Base-by-base conservation (phyloP, 208 protist genomes). In the Trypanosoma conorhini region DNA sequence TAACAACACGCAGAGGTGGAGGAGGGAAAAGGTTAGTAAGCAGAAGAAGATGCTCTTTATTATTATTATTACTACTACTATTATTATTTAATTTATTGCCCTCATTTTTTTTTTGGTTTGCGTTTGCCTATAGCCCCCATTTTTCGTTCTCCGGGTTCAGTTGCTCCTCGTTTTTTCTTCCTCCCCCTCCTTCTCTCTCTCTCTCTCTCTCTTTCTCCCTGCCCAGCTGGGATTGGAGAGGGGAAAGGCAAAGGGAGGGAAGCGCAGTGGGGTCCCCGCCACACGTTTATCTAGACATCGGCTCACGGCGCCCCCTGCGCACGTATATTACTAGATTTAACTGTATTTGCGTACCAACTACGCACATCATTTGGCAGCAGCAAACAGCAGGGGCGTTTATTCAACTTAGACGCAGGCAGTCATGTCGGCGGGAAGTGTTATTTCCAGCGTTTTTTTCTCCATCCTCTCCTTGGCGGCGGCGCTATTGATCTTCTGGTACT, bases 401-500 rank as follows among this genome's bases (percentile, higher is more conserved):
- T 21, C 26, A 35, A 35, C 28, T 35, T 46, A 13, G 13, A 46
- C 28, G 26, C 10, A 58, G 26, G 13, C 17, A 58, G 22, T 51
- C 31, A 91, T 93, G 86, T 64, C 76, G 1, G 57, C 31, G 12
- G 82, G 68, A 5, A 90, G 86, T 58, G 64, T 96, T 46, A 66
- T 67, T 19, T 70, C 82, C 56, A 83, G 81, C 46, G 77, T 93
- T 44, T 68, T 93, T 28, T 96, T 96, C 75, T 90, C 87, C 52
- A 72, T 85, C n/a, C 40, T 88, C 50, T 74, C 87, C 26, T 62
- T 94, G 17, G 62, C 62, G 38, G 82, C 78, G 44, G 79, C 72
- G 51, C 38, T 95, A 46, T 55, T 82, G 0, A 81, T 88, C 13
- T 93, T 94, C 69, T 76, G 72, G 62, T 87, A 96, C 76, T 97